Evolutionary conservation across 768 basidiomycete species (phyloP), one percentile per base, ranked within the genome.

Genomic region (Russula virescens): DNA sequence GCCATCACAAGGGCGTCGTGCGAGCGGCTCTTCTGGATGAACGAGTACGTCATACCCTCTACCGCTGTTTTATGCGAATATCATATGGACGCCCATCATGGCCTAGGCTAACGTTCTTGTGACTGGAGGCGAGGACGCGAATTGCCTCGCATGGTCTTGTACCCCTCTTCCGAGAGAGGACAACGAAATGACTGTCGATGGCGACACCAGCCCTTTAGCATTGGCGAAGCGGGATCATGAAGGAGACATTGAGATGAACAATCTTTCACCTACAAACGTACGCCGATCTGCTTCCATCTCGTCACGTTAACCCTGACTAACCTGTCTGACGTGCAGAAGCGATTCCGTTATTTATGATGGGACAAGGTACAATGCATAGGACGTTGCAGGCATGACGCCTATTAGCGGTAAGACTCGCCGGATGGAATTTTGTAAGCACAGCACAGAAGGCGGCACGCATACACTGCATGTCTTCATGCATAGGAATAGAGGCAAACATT

Each of bases 111-210:
- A 72, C 40, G 59, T 74, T n/a, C 65, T 75, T 26, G 68, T 75
- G 25, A 73, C 73, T 3, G 75, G 75, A 21, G 75, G 75, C 5
- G 75, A 75, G 60, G 75, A 75, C 46, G 70, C 71, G 7, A 70
- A 68, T 42, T 53, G 75, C 7, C 70, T 74, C 34, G 69, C 68
- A 13, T 75, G 75, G 75, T 53, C 68, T 6, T 67, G 68, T 18
- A 68, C 68, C 2, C 50, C 65, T 19, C 57, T 64, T n/a, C 35
- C 63, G 11, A 35, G 50, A 26, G 59, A 49, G 43, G 64, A 35
- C 43, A 40, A 25, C 10, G 54, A n/a, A 10, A 62, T 66, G 58
- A 55, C 55, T 13, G 23, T 58, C 26, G 64, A 60, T 16, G 23
- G 26, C 21, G 40, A 19, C 35, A 13, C 16, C 11, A 42, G 35